Percentiles rank a stretch among this genome's conserved stretches.
Conservation (phyloP, 1,284 basidiomycete genomes). For the Xerocomus alliaceus region DNA sequence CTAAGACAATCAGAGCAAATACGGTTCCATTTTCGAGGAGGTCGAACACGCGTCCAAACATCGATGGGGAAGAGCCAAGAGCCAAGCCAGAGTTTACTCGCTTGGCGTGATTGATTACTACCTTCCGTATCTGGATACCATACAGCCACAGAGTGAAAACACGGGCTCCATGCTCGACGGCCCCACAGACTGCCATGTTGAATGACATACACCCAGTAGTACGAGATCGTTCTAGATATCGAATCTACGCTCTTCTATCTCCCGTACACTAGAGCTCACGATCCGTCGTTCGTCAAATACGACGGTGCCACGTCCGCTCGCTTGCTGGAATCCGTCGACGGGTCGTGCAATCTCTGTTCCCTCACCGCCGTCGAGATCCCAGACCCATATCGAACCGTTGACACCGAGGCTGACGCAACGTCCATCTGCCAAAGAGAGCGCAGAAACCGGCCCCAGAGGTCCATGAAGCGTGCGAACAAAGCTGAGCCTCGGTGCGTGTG, state of each 20-base stretch:
- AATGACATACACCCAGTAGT: neutral
- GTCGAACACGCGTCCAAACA: too few species aligned
- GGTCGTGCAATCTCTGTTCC: slow-evolving; percentile 62
- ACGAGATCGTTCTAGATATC: slow-evolving; percentile 55
- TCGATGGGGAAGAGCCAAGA: too few species aligned
- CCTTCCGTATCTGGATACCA: slow-evolving; percentile 20
- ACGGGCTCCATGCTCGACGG: too few species aligned
- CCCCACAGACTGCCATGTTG: too few species aligned
- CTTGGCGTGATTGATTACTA: slow-evolving; percentile 15
- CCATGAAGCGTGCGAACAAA: slow-evolving; percentile 76
- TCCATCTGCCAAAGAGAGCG: slow-evolving; percentile 76
- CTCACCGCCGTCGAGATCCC: slow-evolving; percentile 76
- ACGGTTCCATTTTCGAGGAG: too few species aligned
- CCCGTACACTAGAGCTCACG: slow-evolving; percentile 59
- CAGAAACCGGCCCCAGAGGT: slow-evolving; percentile 66
- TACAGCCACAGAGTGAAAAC: too few species aligned
- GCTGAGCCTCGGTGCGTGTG: slow-evolving; percentile 61
- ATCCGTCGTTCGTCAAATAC: slow-evolving; percentile 79
- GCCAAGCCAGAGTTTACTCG: slow-evolving; percentile 9
- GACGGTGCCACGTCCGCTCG: slow-evolving; percentile 51
- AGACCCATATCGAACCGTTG: slow-evolving; percentile 80
- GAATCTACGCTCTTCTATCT: slow-evolving; percentile 67
- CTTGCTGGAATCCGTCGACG: slow-evolving; percentile 12
- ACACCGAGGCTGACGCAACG: slow-evolving; percentile 75
- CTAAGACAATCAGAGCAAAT: neutral